Conservation (phyloP, 306 rosid genomes). For the Psophocarpus tetragonolobus region DNA sequence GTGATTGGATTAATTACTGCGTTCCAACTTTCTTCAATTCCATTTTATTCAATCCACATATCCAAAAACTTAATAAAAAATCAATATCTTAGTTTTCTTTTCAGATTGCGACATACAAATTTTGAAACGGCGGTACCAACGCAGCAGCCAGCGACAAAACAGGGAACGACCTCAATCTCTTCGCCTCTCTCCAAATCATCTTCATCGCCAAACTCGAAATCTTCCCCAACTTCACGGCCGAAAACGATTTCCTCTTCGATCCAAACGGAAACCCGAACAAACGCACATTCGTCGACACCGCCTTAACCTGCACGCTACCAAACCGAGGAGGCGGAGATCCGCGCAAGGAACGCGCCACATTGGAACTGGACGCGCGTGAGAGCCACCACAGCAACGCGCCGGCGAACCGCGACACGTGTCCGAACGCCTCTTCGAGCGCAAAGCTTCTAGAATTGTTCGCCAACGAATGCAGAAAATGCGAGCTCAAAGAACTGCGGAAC, state of each 20-base stretch:
- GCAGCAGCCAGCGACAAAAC: constrained; percentile 70
- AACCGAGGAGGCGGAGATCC: constrained; percentile 36
- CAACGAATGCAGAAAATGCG: constrained; percentile 51
- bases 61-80: constrained; percentile 11
- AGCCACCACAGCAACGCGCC: constrained; percentile 60
- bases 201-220: constrained; percentile 50
- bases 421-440: constrained; percentile 64
- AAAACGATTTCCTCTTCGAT: constrained; percentile 41
- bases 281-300: constrained; percentile 43
- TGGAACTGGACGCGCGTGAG: constrained; percentile 47
- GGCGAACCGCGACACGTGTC: constrained; percentile 59
- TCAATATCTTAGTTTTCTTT: background rate
- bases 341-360: constrained; percentile 43
- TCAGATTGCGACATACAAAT: constrained; percentile 52
- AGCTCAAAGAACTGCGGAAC: constrained; percentile 43
- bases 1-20: too few relatives aligned
- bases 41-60: background rate
- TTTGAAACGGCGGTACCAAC: constrained; percentile 74
- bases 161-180: constrained; percentile 54
- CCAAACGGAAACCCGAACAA: constrained; percentile 52
- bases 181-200: constrained; percentile 59
- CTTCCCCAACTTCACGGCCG: constrained; percentile 48
- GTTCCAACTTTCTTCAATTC: background rate
- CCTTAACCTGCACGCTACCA: constrained; percentile 46
- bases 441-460: constrained; percentile 51